A percentile compares a stretch with the other conserved stretches of the same genome.
Evolutionary conservation across 2,329 filamentous ascomycete species (phyloP).

Genomic region (Phyllachora maydis): DNA sequence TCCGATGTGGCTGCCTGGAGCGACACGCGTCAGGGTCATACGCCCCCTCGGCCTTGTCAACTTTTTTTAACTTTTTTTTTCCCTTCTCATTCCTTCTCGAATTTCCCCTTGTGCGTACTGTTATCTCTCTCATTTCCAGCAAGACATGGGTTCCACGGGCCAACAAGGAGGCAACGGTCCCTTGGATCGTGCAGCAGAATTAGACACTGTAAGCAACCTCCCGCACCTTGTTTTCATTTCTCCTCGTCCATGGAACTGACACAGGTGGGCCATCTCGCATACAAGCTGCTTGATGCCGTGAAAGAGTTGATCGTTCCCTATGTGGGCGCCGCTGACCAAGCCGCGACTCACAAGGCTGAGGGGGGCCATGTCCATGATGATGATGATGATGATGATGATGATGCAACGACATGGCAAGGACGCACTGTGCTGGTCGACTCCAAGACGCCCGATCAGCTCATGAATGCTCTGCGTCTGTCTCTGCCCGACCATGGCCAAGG

Average conservation of each 20-base stretch:
- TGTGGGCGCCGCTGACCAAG: constrained; percentile 48
- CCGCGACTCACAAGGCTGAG: constrained; percentile 26
- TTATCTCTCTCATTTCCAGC: too few relatives aligned
- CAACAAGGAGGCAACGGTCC: too few relatives aligned
- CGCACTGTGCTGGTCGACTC: constrained; percentile 41
- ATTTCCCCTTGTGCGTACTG: too few relatives aligned
- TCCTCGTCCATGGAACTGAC: neutral
- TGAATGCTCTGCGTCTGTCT: constrained; percentile 32
- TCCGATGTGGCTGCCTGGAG: too few relatives aligned
- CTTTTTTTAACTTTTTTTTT: too few relatives aligned
- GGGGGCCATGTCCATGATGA: too few relatives aligned
- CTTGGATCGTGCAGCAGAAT: constrained; percentile 10
- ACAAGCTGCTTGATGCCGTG: constrained; percentile 46
- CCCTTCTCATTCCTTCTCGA: too few relatives aligned
- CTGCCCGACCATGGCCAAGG: constrained; percentile 38
- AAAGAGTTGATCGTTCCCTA: constrained; percentile 50
- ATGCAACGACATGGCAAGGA: constrained; percentile 13
- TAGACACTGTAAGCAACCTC: constrained; percentile 9
- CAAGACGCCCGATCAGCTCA: constrained; percentile 34
- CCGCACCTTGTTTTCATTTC: neutral
- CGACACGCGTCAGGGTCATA: too few relatives aligned
- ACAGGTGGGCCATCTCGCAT: neutral
- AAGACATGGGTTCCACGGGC: too few relatives aligned
- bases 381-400: too few relatives aligned
- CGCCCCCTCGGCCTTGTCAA: too few relatives aligned